phyloP scores from a whole-genome alignment of 345 rosid species.

The Linum lewisii region DNA sequence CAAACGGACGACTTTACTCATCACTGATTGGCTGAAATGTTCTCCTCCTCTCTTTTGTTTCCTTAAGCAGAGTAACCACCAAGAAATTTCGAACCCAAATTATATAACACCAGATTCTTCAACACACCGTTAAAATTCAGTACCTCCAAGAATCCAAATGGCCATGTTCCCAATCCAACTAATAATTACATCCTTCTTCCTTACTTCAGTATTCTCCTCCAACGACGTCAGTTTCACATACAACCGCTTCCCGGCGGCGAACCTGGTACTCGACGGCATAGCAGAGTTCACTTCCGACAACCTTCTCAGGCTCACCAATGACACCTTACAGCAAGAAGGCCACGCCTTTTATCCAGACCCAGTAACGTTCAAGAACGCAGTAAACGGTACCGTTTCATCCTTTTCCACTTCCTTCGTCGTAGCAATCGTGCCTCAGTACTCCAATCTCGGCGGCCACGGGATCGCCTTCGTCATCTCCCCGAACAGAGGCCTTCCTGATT shows the following conservation, averaged over 20 bases:
- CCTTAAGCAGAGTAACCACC: too few species aligned
- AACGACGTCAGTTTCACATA: background rate
- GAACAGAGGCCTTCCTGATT: conserved; percentile 27
- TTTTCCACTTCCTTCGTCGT: conserved; percentile 34
- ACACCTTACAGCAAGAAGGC: conserved; percentile 17
- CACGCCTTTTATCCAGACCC: conserved; percentile 40
- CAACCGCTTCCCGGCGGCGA: conserved; percentile 1
- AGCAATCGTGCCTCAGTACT: conserved; percentile 33
- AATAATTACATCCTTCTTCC: background rate
- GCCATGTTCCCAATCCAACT: too few species aligned
- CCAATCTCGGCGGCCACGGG: conserved; percentile 31
- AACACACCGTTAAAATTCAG: too few species aligned
- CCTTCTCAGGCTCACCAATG: conserved; percentile 37
- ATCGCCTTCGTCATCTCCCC: conserved; percentile 47
- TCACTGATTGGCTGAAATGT: too few species aligned
- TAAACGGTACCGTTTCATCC: conserved; percentile 25
- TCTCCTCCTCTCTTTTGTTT: too few species aligned
- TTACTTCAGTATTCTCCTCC: background rate
- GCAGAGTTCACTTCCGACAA: conserved; percentile 6
- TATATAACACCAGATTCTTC: too few species aligned
- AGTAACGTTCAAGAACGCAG: conserved; percentile 19
- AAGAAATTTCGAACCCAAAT: too few species aligned
- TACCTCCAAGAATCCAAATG: too few species aligned
- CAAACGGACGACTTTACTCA: too few species aligned
- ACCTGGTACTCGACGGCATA: background rate